Evolutionary conservation across 768 basidiomycete genomes (phyloP), one percentile per base, ranked within the genome.

Genomic region (Baorangia bicolor): DNA sequence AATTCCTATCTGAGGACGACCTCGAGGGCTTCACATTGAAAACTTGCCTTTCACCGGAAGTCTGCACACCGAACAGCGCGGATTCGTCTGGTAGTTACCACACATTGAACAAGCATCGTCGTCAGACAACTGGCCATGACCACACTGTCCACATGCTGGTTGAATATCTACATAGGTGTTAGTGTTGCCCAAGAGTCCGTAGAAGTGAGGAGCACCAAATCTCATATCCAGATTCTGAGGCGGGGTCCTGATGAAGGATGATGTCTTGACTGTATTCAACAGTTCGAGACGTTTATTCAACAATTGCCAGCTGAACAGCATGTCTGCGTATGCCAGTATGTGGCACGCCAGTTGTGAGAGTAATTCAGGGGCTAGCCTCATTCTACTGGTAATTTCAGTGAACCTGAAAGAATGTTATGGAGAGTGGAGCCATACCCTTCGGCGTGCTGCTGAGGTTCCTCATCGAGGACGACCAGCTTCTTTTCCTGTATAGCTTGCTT

Each of bases 231-330:
- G 44, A 28, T 64, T 66, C 31, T 64, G 66, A 59, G 57, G 71
- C 13, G 60, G 66, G 2, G 51, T 63, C 57, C 35, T 59, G 30
- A 49, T 58, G 49, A 53, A 53, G 66, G 65, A 41, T 50, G 64
- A 74, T 52, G 44, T 69, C 57, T 76, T 76, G 21, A 86, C 78
- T n/a, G 81, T 76, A 59, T 90, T 90, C 53, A 93, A 71, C 1
- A 94, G 77, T 59, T 92, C 90, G 18, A 86, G 71, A 3, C 92
- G 82, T 66, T 91, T 88, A 38, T 83, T 77, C 61, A 81, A 74
- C 49, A 92, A 68, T 58, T 83, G 74, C 93, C 92, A 94, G 41
- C 85, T 74, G 59, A 84, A 83, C 23, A 94, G 74, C 58, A 88
- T 73, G 53, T 94, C 90, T 7, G 88, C 87, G 65, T 94, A 94